Percentiles rank a stretch among this genome's conserved stretches.
Evolutionary conservation across 768 basidiomycete genomes (phyloP).

Genomic region (Suillus ampliporus): DNA sequence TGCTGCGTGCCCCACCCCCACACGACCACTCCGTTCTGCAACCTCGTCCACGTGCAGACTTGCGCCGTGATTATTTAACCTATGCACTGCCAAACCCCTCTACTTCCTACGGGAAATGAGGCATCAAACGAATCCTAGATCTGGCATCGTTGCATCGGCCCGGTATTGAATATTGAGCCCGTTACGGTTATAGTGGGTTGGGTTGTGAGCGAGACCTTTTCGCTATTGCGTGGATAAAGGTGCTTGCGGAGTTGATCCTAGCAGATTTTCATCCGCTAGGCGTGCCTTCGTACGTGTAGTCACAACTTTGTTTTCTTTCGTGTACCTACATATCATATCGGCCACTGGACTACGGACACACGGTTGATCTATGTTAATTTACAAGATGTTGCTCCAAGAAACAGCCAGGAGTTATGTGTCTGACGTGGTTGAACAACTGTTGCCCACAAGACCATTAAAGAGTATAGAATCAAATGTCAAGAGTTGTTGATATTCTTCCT

Average conservation of each 20-base stretch:
- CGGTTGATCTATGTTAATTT: not conserved
- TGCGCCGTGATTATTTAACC: constrained; percentile 9
- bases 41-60: not conserved
- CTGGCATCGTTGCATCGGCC: constrained; percentile 2
- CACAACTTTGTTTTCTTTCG: not conserved
- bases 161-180: constrained; percentile 6
- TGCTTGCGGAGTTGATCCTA: not conserved
- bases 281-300: not conserved
- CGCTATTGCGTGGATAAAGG: not conserved
- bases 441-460: constrained; percentile 13
- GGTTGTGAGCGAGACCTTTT: not conserved
- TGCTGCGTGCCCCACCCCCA: constrained; percentile 2
- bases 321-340: constrained; percentile 3
- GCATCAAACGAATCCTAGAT: constrained; percentile 3
- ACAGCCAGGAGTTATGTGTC: constrained; percentile 1
- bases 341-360: constrained; percentile 2
- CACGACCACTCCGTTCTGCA: not conserved
- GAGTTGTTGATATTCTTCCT: constrained; percentile 18
- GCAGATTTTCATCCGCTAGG: constrained; percentile 1
- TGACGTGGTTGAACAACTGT: not conserved
- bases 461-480: constrained; percentile 8
- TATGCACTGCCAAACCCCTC: not conserved
- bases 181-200: not conserved
- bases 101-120: constrained; percentile 2
- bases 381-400: not conserved